Evolutionary conservation across 2,329 filamentous ascomycete genomes (phyloP), one percentile per base, ranked within the genome.

Genomic region (Fusarium hostae): DNA sequence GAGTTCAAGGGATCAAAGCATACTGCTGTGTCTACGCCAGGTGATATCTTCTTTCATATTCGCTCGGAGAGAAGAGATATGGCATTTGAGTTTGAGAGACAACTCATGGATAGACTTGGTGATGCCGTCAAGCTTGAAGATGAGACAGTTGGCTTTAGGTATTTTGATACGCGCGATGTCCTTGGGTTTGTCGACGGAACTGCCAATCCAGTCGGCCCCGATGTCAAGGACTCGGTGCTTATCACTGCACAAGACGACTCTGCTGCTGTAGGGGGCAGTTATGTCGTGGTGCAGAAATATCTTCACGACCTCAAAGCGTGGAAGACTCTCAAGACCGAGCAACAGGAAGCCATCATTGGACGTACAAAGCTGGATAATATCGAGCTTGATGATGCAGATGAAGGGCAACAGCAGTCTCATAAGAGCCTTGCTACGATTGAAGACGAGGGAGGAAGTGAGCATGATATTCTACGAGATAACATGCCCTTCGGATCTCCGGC

Each of bases 121-220:
- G 82, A 83, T 45, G 66, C 84, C 1, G 84, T 89, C 15, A 75
- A 72, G 0, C 81, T 88, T 2, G 80, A 84, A 3, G 88, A 90
- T 55, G 84, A 85, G 59, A 89, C 88, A 0, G 79, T 82, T 2
- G 88, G 88, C 0, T 90, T 90, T 76, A 84, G 88, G 6, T 90
- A 89, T 76, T 89, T 89, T 64, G 88, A 90, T 67, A 82, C 85
- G 0, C 85, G 88, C 2, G 87, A 89, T 66, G 82, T 89, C 0
- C 82, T 90, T 0, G 88, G 88, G 2, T 90, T 90, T 57, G 86
- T 90, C 6, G 88, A 90, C 63, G 88, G 88, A 20, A 90, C 87
- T 0, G 88, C 88, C 5, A 90, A 90, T 68, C 88, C 88, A 0
- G 81, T 85, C 1, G 87, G 86, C 0, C 73, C 80, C 0, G 82